These are phyloP conservation scores for Posidonia oceanica DNA, from an alignment of 116 monocot genomes.

Conservation along the genomic window DNA sequence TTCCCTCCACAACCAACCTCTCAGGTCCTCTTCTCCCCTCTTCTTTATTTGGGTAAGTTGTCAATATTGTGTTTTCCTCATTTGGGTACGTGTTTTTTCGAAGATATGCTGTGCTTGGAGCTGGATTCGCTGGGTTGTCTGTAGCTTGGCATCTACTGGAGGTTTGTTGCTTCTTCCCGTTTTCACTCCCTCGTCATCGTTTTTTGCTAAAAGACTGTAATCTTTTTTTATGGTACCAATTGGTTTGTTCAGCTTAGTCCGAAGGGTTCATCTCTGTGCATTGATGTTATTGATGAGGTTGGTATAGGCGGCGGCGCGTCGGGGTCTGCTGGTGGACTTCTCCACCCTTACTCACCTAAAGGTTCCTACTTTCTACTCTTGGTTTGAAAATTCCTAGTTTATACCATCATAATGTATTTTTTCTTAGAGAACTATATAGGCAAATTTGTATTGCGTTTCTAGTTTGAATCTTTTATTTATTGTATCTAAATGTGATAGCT, in stretches of 20 bases:
- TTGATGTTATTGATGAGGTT: slow-evolving; percentile 83
- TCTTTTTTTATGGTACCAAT: background rate
- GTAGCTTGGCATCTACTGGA: slow-evolving; percentile 88
- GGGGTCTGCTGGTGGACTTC: slow-evolving; percentile 79
- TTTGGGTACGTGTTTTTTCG: background rate
- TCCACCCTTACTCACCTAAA: slow-evolving; percentile 98
- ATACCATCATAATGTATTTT: background rate
- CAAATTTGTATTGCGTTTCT: background rate
- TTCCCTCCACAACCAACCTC: background rate
- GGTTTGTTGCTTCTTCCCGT: slow-evolving; percentile 22
- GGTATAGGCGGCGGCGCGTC: slow-evolving; percentile 92
- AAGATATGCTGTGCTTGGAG: slow-evolving; percentile 87
- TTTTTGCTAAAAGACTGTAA: background rate
- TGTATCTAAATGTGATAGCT: slow-evolving; percentile 19
- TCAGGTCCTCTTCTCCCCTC: background rate
- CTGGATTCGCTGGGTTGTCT: slow-evolving; percentile 92
- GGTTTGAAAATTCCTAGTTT: too few species aligned
- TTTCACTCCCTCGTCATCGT: background rate
- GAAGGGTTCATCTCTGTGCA: slow-evolving; percentile 30
- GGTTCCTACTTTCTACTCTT: slow-evolving; percentile 22
- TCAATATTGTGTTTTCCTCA: background rate
- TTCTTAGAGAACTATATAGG: too few species aligned
- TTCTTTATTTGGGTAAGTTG: background rate
- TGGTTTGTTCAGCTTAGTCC: slow-evolving; percentile 38
- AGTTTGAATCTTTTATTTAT: background rate